Percentiles rank a stretch among this genome's conserved stretches.
Evolutionary conservation across 2,329 filamentous ascomycete genomes (phyloP).

Genomic region (Aphanocladium album): DNA sequence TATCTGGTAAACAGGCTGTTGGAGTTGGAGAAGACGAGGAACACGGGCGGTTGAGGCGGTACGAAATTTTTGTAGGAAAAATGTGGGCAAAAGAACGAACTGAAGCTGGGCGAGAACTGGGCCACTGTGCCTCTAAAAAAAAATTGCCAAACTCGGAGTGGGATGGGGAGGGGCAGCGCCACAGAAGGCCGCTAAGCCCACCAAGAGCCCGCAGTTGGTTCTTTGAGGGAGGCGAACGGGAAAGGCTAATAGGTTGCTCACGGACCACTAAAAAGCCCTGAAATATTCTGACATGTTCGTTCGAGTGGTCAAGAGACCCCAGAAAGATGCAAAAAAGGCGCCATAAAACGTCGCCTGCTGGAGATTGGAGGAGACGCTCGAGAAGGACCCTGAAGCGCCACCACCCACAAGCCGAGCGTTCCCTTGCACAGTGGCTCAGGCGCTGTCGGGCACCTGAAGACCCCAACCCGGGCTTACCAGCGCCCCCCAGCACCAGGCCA

Average conservation of each 20-base stretch:
- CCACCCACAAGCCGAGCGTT: background rate
- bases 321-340: background rate
- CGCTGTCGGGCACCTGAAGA: too few relatives aligned
- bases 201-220: background rate
- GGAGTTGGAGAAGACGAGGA: background rate
- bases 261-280: background rate
- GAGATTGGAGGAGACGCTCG: background rate
- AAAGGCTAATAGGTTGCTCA: too few relatives aligned
- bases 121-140: background rate
- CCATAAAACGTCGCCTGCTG: too few relatives aligned
- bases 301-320: background rate
- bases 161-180: background rate
- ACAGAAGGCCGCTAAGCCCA: background rate
- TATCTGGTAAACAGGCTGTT: background rate
- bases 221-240: too few relatives aligned
- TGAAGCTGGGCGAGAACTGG: background rate
- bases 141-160: conserved; percentile 7
- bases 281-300: background rate
- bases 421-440: too few relatives aligned
- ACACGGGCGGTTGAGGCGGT: background rate
- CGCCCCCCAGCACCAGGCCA: too few relatives aligned
- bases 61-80: conserved; percentile 5
- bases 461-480: too few relatives aligned
- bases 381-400: conserved; percentile 1
- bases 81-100: background rate